Percentiles rank a stretch among this genome's conserved stretches.
Evolutionary conservation across 202 grass and related monocot genomes (phyloP).

Genomic region (Setaria viridis): DNA sequence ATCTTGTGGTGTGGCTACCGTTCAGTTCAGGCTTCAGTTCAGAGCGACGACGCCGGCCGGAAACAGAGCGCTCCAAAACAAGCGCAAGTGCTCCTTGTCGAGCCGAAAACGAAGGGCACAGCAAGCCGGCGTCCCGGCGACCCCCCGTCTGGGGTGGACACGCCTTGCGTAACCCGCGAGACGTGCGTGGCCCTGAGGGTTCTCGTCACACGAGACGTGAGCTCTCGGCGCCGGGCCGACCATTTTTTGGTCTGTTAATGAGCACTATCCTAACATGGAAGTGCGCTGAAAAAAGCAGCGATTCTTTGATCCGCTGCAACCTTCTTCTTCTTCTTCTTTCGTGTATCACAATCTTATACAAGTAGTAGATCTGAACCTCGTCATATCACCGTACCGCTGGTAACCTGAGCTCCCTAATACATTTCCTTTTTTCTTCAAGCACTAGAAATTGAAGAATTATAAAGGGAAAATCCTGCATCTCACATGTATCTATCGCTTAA

Average conservation of each 20-base stretch:
- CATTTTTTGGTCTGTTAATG: neutral
- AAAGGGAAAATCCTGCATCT: neutral
- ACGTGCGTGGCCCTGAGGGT: neutral
- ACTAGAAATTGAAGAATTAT: neutral
- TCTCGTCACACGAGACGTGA: neutral
- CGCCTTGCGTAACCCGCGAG: neutral
- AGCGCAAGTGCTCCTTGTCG: neutral
- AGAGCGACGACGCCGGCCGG: too few relatives aligned
- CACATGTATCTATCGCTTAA: neutral
- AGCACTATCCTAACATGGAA: neutral
- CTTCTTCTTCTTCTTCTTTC: too few relatives aligned
- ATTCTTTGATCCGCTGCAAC: too few relatives aligned
- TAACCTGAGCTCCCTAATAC: too few relatives aligned
- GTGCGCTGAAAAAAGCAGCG: neutral
- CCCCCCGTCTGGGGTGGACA: neutral
- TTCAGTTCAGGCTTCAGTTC: neutral
- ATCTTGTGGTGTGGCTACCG: conserved; percentile 33
- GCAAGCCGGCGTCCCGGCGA: neutral
- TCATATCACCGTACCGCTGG: too few relatives aligned
- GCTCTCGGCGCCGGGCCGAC: neutral
- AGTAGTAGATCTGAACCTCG: too few relatives aligned
- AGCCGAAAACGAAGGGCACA: neutral
- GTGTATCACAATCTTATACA: neutral
- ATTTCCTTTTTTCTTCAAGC: neutral
- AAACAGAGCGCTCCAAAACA: neutral